Conservation (phyloP, 2,329 filamentous ascomycete genomes). For the Simplicillium aogashimaense region DNA sequence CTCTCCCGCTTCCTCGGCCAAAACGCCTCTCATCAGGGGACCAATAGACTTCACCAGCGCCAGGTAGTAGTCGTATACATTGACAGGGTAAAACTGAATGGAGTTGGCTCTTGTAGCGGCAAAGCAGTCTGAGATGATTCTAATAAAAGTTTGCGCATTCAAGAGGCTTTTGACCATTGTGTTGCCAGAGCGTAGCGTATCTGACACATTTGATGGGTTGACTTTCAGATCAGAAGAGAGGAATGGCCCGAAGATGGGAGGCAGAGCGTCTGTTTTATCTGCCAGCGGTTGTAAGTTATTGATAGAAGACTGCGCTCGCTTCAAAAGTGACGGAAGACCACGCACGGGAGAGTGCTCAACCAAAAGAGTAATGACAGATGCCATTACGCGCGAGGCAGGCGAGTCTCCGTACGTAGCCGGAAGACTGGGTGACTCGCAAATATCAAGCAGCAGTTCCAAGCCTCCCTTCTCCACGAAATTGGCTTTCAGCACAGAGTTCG, state of each 20-base stretch:
- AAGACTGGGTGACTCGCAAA: conserved; percentile 73
- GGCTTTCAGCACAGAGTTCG: conserved; percentile 61
- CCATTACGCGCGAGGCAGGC: conserved; percentile 58
- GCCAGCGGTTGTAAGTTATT: conserved; percentile 59
- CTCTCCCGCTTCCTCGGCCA: conserved; percentile 77
- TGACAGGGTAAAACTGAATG: conserved; percentile 63
- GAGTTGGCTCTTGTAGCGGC: conserved; percentile 54
- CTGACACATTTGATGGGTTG: conserved; percentile 22
- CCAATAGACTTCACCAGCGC: conserved; percentile 67
- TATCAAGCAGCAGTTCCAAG: conserved; percentile 73
- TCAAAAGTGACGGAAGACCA: conserved; percentile 71
- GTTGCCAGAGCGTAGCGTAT: conserved; percentile 56
- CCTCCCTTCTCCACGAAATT: conserved; percentile 72
- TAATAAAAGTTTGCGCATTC: conserved; percentile 65
- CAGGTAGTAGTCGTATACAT: conserved; percentile 76
- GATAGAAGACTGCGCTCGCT: conserved; percentile 61
- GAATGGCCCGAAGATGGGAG: conserved; percentile 62
- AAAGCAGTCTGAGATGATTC: conserved; percentile 66
- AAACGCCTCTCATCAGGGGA: conserved; percentile 64
- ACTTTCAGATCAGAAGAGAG: conserved; percentile 35
- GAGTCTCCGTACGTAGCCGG: conserved; percentile 52
- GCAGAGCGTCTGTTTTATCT: conserved; percentile 31
- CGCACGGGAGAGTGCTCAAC: conserved; percentile 74
- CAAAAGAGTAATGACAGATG: conserved; percentile 65
- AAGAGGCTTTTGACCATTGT: conserved; percentile 69